phyloP scores from a whole-genome alignment of 1,284 basidiomycete genomes.

The Gomphus sp. region DNA sequence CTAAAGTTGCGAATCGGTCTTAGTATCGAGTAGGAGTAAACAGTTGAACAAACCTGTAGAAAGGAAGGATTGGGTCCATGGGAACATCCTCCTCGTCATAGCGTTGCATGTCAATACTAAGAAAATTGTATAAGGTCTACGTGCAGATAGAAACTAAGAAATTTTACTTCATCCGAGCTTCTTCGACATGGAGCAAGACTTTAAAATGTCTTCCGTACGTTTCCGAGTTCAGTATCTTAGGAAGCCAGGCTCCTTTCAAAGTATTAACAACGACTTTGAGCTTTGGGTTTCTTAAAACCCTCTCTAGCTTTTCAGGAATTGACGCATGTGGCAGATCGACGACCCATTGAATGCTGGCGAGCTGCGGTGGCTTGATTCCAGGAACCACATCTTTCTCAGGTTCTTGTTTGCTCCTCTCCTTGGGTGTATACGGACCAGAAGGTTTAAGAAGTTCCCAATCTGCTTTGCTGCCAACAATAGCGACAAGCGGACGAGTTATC shows the following conservation, averaged over 20 bases:
- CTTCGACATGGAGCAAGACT: constrained; percentile 35
- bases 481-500: constrained; percentile 30
- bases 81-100: constrained; percentile 40
- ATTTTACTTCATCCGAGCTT: constrained; percentile 29
- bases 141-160: not conserved
- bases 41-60: not conserved
- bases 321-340: constrained; percentile 28
- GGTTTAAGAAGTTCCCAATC: constrained; percentile 45
- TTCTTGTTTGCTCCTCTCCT: constrained; percentile 28
- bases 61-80: not conserved
- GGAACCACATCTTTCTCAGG: constrained; percentile 34
- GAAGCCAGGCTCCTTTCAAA: constrained; percentile 26
- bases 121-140: not conserved
- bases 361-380: constrained; percentile 35
- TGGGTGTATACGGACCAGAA: constrained; percentile 41
- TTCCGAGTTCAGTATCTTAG: constrained; percentile 21
- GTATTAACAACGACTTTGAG: constrained; percentile 17
- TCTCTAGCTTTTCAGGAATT: constrained; percentile 27
- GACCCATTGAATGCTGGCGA: constrained; percentile 32
- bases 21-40: not conserved
- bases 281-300: constrained; percentile 22
- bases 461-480: constrained; percentile 30
- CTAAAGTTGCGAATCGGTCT: constrained; percentile 22
- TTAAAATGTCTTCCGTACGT: constrained; percentile 34
- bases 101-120: constrained; percentile 35